Base-by-base conservation (phyloP, 495 filamentous ascomycete species). In the Penicillium subrubescens region DNA sequence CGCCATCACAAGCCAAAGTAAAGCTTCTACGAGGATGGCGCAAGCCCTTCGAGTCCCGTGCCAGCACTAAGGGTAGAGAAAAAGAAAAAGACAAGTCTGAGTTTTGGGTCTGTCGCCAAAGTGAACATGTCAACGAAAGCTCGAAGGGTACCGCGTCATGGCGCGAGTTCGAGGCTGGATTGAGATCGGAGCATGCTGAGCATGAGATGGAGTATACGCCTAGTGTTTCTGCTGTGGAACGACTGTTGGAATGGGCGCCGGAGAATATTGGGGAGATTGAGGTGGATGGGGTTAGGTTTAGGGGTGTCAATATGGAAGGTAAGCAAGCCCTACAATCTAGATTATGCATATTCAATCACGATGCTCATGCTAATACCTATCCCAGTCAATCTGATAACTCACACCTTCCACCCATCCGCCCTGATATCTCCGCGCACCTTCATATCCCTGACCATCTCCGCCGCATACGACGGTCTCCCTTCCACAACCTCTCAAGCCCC, bases 151-250 rank as follows among this genome's bases (percentile, higher is more conserved):
- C 89, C 5, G 90, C 89, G 8, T 82, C 74, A 23, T 91, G 84
- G 81, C 74, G 63, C 0, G 92, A 94, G 65, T 93, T 94, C 65
- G 77, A 83, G 25, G 63, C 64, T 1, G 85, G 83, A 37, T 75
- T 93, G 66, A 82, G 86, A 65, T 74, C 80, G 14, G 73, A 86
- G 54, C 92, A 94, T 75, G 84, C 84, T 6, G 76, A 84, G 74
- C 82, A 90, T 64, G 92, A 96, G 75, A 82, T 75, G 70, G 84
- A 84, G 46, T 93, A 91, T 72, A 95, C 90, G 35, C 90, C 90
- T 15, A 83, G 82, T 58, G 84, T 92, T 8, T 77, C 86, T n/a
- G 80, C 79, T 21, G 82, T 84, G 25, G 77, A 83, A 54, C 67
- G 77, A 57, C 73, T 88, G 23, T 65, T 86, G 68, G 69, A 74